Evolutionary conservation across 148 eudicot genomes (phyloP).

Genomic region (Polygonum maritimum): DNA sequence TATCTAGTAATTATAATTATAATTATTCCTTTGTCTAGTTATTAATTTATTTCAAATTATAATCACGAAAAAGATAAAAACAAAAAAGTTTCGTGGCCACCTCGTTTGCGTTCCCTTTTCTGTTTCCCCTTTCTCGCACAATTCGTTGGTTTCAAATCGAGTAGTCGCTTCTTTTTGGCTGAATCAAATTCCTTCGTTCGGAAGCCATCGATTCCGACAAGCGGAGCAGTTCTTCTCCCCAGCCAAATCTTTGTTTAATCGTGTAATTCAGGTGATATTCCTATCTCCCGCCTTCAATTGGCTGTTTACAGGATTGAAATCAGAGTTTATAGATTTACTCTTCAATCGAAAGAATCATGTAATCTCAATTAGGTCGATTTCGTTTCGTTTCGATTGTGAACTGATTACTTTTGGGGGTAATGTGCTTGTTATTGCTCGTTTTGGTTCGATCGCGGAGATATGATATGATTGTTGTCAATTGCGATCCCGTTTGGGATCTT

Average conservation of each 20-base stretch:
- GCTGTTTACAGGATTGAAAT: background rate
- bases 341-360: background rate
- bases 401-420: background rate
- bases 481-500: background rate
- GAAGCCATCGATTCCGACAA: background rate
- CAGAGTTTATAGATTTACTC: background rate
- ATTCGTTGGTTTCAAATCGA: background rate
- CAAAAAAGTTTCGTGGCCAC: background rate
- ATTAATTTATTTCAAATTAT: too few species aligned
- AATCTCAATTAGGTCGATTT: background rate
- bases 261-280: slow-evolving; percentile 1
- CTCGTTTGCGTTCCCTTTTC: background rate
- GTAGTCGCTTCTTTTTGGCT: background rate
- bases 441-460: background rate
- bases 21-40: too few species aligned
- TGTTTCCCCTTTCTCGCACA: background rate
- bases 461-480: background rate
- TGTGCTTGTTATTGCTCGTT: background rate
- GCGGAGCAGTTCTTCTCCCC: background rate
- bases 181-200: background rate
- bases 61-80: too few species aligned
- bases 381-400: background rate
- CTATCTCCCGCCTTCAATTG: background rate
- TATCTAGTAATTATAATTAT: too few species aligned
- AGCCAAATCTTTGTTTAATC: background rate